Evolutionary conservation across 371 early-diverging fungal species (phyloP), one percentile per base, ranked within the genome.

Genomic region (Mucor sp.): DNA sequence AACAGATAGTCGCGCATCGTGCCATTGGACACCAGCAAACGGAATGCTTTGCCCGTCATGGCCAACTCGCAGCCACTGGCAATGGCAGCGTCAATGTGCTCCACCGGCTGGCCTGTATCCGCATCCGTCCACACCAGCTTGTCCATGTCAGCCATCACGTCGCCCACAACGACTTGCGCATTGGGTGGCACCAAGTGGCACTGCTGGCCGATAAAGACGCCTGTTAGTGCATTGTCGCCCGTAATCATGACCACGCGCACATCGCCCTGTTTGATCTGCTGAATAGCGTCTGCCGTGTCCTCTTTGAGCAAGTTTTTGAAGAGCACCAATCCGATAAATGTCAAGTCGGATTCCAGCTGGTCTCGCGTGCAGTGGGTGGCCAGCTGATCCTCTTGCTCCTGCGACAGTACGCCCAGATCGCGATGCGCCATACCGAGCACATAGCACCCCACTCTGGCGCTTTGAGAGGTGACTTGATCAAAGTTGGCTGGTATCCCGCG

Each of bases 171-270:
- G 58, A 90, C 82, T 48, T 83, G 75, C 7, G 60, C 53, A 19
- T 72, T 43, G 11, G 68, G 32, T 32, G 74, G 74, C 0, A 77
- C 71, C 7, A 80, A 57, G 0, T 76, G 74, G 58, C 80, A 73
- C 56, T 70, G 70, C 37, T 76, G 69, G 0, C 94, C 95, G 37
- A 95, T 89, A 28, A 80, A 85, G 21, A 77, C 69, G 3, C 95
- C 95, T 4, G 98, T 96, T 47, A 91, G 62, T 44, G 85, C 85
- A 58, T 93, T 91, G 70, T 99, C 99, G 4, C 99, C 99, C 0
- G 99, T 97, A 30, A 95, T 90, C 95, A 99, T 97, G 19, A 89
- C 86, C 9, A 87, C 85, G 5, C 87, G 80, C 19, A 96, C 86
- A 39, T 93, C 93, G 1, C 94, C 95, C 4, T 76, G 74, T 53